phyloP scores from a whole-genome alignment of 208 protist genomes.

The Acanthamoeba healyi region DNA sequence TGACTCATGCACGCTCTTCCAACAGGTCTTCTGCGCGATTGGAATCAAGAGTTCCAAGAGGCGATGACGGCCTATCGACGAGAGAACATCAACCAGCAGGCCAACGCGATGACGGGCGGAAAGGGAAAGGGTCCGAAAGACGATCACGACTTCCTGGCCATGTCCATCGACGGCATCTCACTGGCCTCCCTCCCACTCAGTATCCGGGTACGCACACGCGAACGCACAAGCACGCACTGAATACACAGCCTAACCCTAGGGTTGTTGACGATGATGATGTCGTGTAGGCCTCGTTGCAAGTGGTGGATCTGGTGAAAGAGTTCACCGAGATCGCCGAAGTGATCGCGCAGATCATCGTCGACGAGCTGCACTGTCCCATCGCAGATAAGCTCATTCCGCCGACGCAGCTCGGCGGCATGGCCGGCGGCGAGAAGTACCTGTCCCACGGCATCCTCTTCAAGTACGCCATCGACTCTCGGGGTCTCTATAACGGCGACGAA shows the following conservation, averaged over 20 bases:
- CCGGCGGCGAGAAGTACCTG: constrained; percentile 57
- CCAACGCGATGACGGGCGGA: background rate
- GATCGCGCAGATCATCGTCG: constrained; percentile 58
- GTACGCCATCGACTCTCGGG: constrained; percentile 5
- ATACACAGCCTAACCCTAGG: background rate
- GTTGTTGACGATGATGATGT: too few species aligned
- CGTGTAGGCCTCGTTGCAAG: constrained; percentile 28
- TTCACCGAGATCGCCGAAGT: constrained; percentile 60
- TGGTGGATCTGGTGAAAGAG: constrained; percentile 67
- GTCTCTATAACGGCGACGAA: constrained; percentile 52
- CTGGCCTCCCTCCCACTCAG: background rate
- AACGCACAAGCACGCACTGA: background rate
- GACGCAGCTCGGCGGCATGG: constrained; percentile 32
- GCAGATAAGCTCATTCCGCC: constrained; percentile 42
- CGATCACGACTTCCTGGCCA: background rate
- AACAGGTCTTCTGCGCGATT: constrained; percentile 39
- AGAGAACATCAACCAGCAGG: constrained; percentile 14
- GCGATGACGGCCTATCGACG: constrained; percentile 49
- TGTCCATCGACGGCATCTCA: constrained; percentile 11
- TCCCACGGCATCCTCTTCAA: constrained; percentile 64
- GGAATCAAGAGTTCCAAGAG: constrained; percentile 59
- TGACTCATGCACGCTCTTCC: too few species aligned
- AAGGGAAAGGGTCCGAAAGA: background rate
- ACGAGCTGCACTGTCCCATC: constrained; percentile 8
- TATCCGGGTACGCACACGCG: background rate